Percentiles rank a stretch among this genome's conserved stretches.
Evolutionary conservation across 1,284 basidiomycete species (phyloP).

Genomic region (Ustanciosporium gigantosporum): DNA sequence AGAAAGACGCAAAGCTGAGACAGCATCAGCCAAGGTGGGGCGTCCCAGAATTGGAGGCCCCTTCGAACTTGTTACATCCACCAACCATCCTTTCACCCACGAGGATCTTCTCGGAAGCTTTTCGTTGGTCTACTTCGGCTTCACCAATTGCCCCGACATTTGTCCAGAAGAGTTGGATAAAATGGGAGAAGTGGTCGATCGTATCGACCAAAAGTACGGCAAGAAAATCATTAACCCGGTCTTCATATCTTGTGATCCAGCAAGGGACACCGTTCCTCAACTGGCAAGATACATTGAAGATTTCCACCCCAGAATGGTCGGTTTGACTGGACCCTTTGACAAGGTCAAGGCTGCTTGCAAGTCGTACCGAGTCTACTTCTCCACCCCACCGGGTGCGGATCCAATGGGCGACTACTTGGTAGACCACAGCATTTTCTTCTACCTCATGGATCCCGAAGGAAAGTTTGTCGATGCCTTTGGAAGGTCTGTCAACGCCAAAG

Average conservation of each 20-base stretch:
- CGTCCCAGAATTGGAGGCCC: slow-evolving; percentile 84
- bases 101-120: slow-evolving; percentile 77
- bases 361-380: slow-evolving; percentile 92
- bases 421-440: slow-evolving; percentile 80
- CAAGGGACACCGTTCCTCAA: slow-evolving; percentile 74
- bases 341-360: slow-evolving; percentile 86
- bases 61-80: slow-evolving; percentile 65
- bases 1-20: slow-evolving; percentile 34
- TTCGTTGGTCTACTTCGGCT: slow-evolving; percentile 80
- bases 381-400: slow-evolving; percentile 80
- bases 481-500: slow-evolving; percentile 73
- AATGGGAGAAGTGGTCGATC: slow-evolving; percentile 79
- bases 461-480: slow-evolving; percentile 97
- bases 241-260: slow-evolving; percentile 95
- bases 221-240: slow-evolving; percentile 68
- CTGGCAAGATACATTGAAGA: slow-evolving; percentile 65
- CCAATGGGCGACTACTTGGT: slow-evolving; percentile 89
- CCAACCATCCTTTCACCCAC: slow-evolving; percentile 70
- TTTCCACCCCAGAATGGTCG: slow-evolving; percentile 88
- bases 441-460: slow-evolving; percentile 93
- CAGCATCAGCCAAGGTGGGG: slow-evolving; percentile 63
- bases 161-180: slow-evolving; percentile 98
- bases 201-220: slow-evolving; percentile 67
- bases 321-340: slow-evolving; percentile 85
- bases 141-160: slow-evolving; percentile 82